Evolutionary conservation across 2,329 filamentous ascomycete species (phyloP).

Genomic region (Cercospora janseana): DNA sequence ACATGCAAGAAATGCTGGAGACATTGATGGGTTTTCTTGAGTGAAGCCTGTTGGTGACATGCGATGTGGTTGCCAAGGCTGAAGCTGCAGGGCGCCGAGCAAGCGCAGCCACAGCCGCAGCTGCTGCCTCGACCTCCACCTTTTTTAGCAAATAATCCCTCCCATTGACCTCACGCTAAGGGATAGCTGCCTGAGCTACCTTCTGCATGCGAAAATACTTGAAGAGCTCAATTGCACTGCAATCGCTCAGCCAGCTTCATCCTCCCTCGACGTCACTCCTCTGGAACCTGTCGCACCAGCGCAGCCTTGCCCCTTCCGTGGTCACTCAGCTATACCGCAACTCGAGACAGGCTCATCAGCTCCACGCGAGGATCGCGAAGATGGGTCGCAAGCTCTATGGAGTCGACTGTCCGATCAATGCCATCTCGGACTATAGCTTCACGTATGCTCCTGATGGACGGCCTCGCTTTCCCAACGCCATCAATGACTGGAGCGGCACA

Average conservation of each 20-base stretch:
- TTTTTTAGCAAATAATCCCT: background rate
- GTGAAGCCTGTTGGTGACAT: background rate
- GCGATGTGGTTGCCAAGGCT: background rate
- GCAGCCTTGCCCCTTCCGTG: background rate
- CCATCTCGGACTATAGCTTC: slow-evolving; percentile 10
- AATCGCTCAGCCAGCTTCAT: background rate
- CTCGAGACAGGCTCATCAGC: background rate
- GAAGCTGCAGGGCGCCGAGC: background rate
- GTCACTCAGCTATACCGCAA: background rate
- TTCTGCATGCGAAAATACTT: background rate
- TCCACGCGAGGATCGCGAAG: background rate
- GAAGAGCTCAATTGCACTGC: background rate
- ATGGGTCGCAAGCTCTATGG: slow-evolving; percentile 12
- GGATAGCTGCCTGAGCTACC: slow-evolving; percentile 2
- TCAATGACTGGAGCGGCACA: slow-evolving; percentile 23
- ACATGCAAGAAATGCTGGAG: slow-evolving; percentile 62
- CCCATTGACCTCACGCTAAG: background rate
- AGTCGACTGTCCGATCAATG: slow-evolving; percentile 15
- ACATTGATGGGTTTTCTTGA: slow-evolving; percentile 48
- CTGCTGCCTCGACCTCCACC: slow-evolving; percentile 9
- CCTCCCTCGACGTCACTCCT: too few relatives aligned
- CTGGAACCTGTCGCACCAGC: background rate
- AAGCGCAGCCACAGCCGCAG: slow-evolving; percentile 5
- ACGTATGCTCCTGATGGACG: background rate
- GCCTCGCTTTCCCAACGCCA: slow-evolving; percentile 26